phyloP scores from a whole-genome alignment of 768 basidiomycete genomes.

The Tulasnella sp. region DNA sequence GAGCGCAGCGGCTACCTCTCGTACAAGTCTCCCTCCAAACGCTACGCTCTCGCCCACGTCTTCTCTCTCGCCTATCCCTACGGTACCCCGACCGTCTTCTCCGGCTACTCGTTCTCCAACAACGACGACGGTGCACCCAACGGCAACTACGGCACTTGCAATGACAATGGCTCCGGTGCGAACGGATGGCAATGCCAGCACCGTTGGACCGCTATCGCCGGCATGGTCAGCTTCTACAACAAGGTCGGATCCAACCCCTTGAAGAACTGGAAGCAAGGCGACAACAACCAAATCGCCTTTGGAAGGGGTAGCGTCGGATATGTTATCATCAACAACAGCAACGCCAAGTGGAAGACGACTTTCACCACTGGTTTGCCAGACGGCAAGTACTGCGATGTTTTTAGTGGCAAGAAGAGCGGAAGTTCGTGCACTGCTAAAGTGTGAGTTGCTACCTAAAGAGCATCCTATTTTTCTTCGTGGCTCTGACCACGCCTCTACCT shows the following conservation, averaged over 20 bases:
- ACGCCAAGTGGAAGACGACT: constrained; percentile 51
- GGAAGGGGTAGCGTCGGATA: constrained; percentile 57
- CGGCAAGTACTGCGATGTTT: constrained; percentile 62
- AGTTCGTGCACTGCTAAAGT: constrained; percentile 50
- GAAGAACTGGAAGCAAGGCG: constrained; percentile 54
- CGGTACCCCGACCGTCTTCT: constrained; percentile 61
- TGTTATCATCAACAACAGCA: constrained; percentile 64
- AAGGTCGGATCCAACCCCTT: not conserved
- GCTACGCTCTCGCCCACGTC: constrained; percentile 16
- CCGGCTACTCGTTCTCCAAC: constrained; percentile 45
- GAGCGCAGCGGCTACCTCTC: constrained; percentile 13
- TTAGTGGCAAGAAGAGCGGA: constrained; percentile 43
- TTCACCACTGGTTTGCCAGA: constrained; percentile 56
- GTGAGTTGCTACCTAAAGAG: constrained; percentile 35
- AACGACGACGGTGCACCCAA: constrained; percentile 60
- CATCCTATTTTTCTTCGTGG: too few species aligned
- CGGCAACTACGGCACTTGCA: constrained; percentile 39
- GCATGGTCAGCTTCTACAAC: constrained; percentile 30
- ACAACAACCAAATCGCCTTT: constrained; percentile 60
- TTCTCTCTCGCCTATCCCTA: constrained; percentile 45
- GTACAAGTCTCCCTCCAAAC: constrained; percentile 10
- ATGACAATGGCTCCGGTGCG: constrained; percentile 23
- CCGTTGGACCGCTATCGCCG: constrained; percentile 30
- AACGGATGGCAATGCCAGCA: constrained; percentile 31
- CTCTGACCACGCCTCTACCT: not conserved